phyloP scores from a whole-genome alignment of 345 rosid genomes.

The Populus nigra region DNA sequence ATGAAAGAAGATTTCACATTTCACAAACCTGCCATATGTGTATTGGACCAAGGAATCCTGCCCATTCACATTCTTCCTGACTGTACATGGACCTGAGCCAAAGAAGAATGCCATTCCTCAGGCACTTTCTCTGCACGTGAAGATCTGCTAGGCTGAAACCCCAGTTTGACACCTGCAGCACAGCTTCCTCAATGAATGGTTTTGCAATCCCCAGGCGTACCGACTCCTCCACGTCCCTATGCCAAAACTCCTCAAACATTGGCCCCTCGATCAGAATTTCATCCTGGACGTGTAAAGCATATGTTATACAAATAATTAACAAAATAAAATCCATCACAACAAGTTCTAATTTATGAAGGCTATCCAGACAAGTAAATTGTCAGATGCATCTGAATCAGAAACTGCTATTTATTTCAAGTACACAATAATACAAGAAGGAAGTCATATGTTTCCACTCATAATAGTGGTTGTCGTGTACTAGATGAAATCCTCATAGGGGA shows the following conservation, averaged over 20 bases:
- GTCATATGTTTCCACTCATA: too few species aligned
- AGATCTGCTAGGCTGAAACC: constrained; percentile 66
- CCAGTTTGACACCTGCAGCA: constrained; percentile 61
- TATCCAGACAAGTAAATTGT: too few species aligned
- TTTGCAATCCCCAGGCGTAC: constrained; percentile 55
- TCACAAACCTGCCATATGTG: constrained; percentile 72
- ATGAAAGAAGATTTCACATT: neutral
- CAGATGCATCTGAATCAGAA: too few species aligned
- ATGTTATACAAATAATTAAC: neutral
- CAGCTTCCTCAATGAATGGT: constrained; percentile 68
- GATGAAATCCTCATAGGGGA: too few species aligned
- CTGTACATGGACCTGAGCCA: constrained; percentile 38
- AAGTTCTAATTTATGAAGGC: too few species aligned
- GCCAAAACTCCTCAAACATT: constrained; percentile 67
- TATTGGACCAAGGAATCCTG: constrained; percentile 70
- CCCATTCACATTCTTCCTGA: constrained; percentile 40
- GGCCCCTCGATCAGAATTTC: constrained; percentile 68
- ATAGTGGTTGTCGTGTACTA: neutral
- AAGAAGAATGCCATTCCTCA: constrained; percentile 42
- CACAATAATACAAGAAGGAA: too few species aligned
- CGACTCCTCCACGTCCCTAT: constrained; percentile 73
- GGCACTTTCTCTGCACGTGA: constrained; percentile 49
- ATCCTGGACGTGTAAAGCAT: constrained; percentile 33
- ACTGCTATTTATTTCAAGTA: too few species aligned
- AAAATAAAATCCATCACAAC: too few species aligned